phyloP scores from a whole-genome alignment of 331 rosid genomes.

The Rosa hybrid region DNA sequence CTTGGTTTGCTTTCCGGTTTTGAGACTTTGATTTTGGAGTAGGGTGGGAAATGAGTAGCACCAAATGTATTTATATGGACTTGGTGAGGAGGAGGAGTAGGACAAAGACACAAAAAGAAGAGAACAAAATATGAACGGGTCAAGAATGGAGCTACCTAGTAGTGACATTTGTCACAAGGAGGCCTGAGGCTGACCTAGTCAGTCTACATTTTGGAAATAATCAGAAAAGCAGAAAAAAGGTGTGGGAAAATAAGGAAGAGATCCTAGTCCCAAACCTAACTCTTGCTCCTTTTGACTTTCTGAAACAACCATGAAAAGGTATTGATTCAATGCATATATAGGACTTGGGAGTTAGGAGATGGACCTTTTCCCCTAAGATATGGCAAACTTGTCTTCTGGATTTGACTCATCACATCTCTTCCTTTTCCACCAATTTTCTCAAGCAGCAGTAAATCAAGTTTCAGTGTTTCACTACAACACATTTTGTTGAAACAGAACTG shows the following conservation, averaged over 20 bases:
- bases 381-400: not conserved
- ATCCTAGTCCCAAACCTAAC: slow-evolving; percentile 54
- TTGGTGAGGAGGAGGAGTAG: slow-evolving; percentile 1
- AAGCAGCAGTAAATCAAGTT: not conserved
- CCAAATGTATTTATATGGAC: slow-evolving; percentile 39
- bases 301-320: slow-evolving; percentile 25
- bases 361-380: slow-evolving; percentile 21
- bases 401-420: not conserved
- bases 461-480: not conserved
- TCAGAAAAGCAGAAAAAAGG: slow-evolving; percentile 25
- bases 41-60: slow-evolving; percentile 27
- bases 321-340: slow-evolving; percentile 9
- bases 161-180: slow-evolving; percentile 65
- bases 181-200: slow-evolving; percentile 31
- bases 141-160: slow-evolving; percentile 25
- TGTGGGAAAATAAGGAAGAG: slow-evolving; percentile 40
- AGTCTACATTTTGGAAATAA: slow-evolving; percentile 2
- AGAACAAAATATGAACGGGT: slow-evolving; percentile 14
- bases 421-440: not conserved
- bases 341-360: slow-evolving; percentile 20
- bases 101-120: slow-evolving; percentile 44
- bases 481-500: not conserved
- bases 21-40: slow-evolving; percentile 13
- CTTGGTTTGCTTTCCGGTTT: not conserved
- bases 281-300: slow-evolving; percentile 47